Percentiles rank a stretch among this genome's conserved stretches.
Conservation (phyloP, 805 yeast species). For the Candida insectorum region DNA sequence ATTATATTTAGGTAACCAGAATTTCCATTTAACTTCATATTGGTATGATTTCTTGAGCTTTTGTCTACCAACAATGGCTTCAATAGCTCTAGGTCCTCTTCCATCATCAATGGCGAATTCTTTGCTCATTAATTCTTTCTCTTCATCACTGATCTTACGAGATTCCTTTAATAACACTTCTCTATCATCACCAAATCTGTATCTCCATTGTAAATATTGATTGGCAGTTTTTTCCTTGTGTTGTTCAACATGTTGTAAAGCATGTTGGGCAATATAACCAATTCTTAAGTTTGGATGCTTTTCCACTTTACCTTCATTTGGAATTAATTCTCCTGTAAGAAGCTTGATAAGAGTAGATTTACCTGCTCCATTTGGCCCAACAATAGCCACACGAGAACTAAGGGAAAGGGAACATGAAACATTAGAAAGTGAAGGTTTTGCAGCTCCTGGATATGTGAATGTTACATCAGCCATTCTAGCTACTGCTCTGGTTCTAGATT, state of each 20-base stretch:
- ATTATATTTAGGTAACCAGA: slow-evolving; percentile 87
- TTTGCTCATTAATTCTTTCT: slow-evolving; percentile 71
- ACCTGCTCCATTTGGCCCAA: slow-evolving; percentile 99
- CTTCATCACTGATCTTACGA: slow-evolving; percentile 75
- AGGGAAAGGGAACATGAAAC: slow-evolving; percentile 89
- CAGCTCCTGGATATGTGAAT: slow-evolving; percentile 85
- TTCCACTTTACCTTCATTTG: slow-evolving; percentile 85
- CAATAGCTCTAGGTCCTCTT: slow-evolving; percentile 81
- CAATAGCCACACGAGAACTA: slow-evolving; percentile 94
- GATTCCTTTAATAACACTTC: slow-evolving; percentile 93
- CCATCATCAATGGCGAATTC: slow-evolving; percentile 83
- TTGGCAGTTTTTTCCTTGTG: slow-evolving; percentile 98
- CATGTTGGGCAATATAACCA: slow-evolving; percentile 98
- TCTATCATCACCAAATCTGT: slow-evolving; percentile 96
- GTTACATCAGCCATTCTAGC: slow-evolving; percentile 83
- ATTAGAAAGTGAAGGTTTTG: slow-evolving; percentile 72
- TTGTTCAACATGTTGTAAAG: slow-evolving; percentile 93
- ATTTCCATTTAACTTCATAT: slow-evolving; percentile 88
- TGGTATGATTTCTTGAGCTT: slow-evolving; percentile 95
- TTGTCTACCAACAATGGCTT: slow-evolving; percentile 96
- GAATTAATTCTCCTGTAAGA: slow-evolving; percentile 87
- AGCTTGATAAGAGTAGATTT: slow-evolving; percentile 93
- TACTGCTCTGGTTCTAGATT: slow-evolving; percentile 90
- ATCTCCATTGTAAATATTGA: slow-evolving; percentile 98
- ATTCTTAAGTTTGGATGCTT: slow-evolving; percentile 97